These are phyloP conservation scores for Penicillium sp. DNA, from an alignment of 2,329 filamentous ascomycete genomes.

Conservation along the genomic window DNA sequence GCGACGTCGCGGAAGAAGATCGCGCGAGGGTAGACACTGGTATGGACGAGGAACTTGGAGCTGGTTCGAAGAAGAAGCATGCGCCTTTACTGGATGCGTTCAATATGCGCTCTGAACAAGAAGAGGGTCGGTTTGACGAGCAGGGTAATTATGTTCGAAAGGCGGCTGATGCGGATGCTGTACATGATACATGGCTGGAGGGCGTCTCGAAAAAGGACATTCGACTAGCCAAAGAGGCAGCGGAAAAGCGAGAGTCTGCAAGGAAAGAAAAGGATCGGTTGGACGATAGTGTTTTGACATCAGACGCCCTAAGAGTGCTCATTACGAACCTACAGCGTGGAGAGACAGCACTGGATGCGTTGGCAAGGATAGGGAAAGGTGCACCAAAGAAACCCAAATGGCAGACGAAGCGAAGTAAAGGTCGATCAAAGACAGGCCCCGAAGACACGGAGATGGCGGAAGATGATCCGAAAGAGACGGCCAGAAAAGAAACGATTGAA, in stretches of 20 bases:
- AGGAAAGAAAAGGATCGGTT: conserved; percentile 71
- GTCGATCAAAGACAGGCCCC: conserved; percentile 52
- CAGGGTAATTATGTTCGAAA: conserved; percentile 90
- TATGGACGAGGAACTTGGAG: conserved; percentile 86
- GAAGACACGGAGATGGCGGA: conserved; percentile 74
- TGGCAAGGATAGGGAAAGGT: conserved; percentile 76
- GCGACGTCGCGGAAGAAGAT: conserved; percentile 67
- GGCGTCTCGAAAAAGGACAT: conserved; percentile 94
- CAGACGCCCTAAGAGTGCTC: conserved; percentile 73
- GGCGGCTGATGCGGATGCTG: conserved; percentile 83
- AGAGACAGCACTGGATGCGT: conserved; percentile 86
- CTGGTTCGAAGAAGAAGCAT: conserved; percentile 88
- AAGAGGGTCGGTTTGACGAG: conserved; percentile 91
- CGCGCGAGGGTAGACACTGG: conserved; percentile 74
- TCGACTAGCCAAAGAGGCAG: conserved; percentile 81
- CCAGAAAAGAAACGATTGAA: conserved; percentile 75
- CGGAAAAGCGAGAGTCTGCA: conserved; percentile 82
- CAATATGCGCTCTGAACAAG: conserved; percentile 87
- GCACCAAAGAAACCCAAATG: conserved; percentile 66
- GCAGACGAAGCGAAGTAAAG: conserved; percentile 62
- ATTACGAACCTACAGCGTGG: conserved; percentile 76
- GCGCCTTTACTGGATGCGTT: conserved; percentile 95
- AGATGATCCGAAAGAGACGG: conserved; percentile 71
- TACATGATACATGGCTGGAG: conserved; percentile 91
- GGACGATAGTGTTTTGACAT: conserved; percentile 75